Conservation (phyloP, 176 grass and related monocot species). For the Carex cristatella region DNA sequence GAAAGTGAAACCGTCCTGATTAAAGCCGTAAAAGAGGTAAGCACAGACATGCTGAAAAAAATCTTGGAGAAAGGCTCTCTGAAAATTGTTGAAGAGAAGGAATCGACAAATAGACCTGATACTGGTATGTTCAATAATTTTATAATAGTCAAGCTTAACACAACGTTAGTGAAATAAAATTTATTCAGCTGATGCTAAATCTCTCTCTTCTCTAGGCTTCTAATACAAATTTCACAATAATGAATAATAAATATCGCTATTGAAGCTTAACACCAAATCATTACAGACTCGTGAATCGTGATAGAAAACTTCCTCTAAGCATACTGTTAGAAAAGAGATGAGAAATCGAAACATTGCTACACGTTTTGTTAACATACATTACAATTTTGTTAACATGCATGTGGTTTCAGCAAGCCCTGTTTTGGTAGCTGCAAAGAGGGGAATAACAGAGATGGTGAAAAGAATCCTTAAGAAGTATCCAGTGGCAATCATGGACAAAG, state of each 20-base stretch:
- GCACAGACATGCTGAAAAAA: neutral
- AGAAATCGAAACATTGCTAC: neutral
- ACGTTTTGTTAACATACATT: neutral
- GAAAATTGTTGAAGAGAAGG: neutral
- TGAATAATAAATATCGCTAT: neutral
- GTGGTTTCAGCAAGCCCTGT: slow-evolving; percentile 9
- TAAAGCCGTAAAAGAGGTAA: neutral
- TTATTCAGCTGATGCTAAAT: neutral
- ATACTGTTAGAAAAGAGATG: neutral
- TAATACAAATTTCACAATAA: neutral
- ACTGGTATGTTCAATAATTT: neutral
- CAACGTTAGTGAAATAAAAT: neutral
- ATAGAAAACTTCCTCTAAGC: neutral
- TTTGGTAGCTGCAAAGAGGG: slow-evolving; percentile 26
- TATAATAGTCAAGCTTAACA: neutral
- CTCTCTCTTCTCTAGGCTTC: neutral
- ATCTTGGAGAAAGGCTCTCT: neutral
- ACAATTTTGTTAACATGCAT: neutral
- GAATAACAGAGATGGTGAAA: slow-evolving; percentile 24
- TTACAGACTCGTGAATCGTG: no score
- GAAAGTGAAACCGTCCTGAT: neutral
- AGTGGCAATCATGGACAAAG: neutral
- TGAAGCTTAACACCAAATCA: neutral
- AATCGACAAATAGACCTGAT: neutral
- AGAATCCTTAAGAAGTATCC: slow-evolving; percentile 5